Evolutionary conservation across 441 rosid species (phyloP).

Genomic region (Croton setiger): DNA sequence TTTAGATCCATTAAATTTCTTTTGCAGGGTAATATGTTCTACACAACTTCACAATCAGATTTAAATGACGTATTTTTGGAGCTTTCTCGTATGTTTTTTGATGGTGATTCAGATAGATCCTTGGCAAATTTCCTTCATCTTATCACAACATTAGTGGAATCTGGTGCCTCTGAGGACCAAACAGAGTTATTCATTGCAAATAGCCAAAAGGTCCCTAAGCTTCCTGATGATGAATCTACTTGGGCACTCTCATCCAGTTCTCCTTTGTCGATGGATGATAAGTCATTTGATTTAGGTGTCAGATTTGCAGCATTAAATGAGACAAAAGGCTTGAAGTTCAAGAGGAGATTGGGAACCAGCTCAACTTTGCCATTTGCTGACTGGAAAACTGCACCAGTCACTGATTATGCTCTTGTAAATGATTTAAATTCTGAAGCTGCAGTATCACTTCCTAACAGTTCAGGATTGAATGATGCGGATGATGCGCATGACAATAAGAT

Average conservation of each 20-base stretch:
- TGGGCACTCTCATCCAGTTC: conserved; percentile 52
- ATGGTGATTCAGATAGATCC: conserved; percentile 65
- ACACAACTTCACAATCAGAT: conserved; percentile 55
- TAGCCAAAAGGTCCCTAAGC: conserved; percentile 69
- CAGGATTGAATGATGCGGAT: conserved; percentile 26
- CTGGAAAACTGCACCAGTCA: conserved; percentile 66
- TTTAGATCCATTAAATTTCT: conserved; percentile 4
- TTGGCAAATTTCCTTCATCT: conserved; percentile 90
- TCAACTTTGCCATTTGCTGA: conserved; percentile 69
- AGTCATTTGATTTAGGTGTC: conserved; percentile 15
- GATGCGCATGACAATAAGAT: conserved; percentile 22
- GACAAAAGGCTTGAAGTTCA: conserved; percentile 31
- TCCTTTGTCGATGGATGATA: conserved; percentile 19
- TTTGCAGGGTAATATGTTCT: conserved; percentile 71
- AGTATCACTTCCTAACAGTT: conserved; percentile 21
- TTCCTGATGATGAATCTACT: conserved; percentile 60
- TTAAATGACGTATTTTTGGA: conserved; percentile 79
- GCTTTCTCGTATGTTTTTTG: conserved; percentile 73
- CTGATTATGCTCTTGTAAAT: conserved; percentile 35
- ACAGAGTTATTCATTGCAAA: conserved; percentile 63
- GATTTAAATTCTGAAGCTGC: conserved; percentile 36
- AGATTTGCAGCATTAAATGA: conserved; percentile 23
- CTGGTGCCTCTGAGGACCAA: conserved; percentile 70
- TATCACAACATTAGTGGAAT: conserved; percentile 73
- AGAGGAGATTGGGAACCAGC: conserved; percentile 40